A percentile compares a stretch with the other conserved stretches of the same genome.
These are phyloP conservation scores for Elongisporangium anandrum DNA, from an alignment of 352 stramenopile genomes.

Conservation along the genomic window DNA sequence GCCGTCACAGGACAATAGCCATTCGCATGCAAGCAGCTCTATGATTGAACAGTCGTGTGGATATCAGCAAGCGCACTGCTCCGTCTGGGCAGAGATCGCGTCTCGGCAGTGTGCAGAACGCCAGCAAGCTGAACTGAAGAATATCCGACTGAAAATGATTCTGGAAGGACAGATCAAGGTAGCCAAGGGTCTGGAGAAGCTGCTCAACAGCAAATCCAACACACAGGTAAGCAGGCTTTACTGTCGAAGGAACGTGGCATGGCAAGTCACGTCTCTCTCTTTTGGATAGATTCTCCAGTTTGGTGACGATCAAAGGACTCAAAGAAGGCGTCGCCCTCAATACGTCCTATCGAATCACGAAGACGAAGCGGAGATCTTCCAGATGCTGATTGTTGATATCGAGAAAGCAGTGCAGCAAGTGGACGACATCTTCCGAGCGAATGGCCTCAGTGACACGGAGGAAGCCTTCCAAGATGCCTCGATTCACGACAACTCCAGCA, in stretches of 20 bases:
- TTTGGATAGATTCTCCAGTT: no score
- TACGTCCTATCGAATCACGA: not conserved
- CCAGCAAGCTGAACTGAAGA: constrained; percentile 49
- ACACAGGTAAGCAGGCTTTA: not conserved
- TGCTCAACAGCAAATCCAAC: constrained; percentile 10
- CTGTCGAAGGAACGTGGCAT: no score
- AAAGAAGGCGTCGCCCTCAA: no score
- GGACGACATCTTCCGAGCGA: constrained; percentile 27
- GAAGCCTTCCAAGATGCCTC: constrained; percentile 21
- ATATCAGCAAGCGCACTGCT: no score
- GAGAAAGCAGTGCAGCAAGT: constrained; percentile 23
- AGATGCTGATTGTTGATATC: constrained; percentile 24
- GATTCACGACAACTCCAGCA: constrained; percentile 21
- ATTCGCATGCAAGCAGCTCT: not conserved
- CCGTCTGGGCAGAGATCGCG: constrained; percentile 37
- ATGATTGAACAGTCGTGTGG: no score
- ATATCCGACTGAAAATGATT: constrained; percentile 36
- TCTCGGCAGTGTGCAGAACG: constrained; percentile 32
- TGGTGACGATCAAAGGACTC: no score
- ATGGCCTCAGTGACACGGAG: constrained; percentile 25
- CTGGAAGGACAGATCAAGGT: constrained; percentile 22
- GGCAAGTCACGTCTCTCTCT: no score
- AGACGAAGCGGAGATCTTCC: constrained; percentile 21
- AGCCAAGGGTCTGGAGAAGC: constrained; percentile 16
- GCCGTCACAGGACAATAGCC: constrained; percentile 12